Evolutionary conservation across 306 rosid species (phyloP), one percentile per base, ranked within the genome.

Genomic region (Hippophae rhamnoides): DNA sequence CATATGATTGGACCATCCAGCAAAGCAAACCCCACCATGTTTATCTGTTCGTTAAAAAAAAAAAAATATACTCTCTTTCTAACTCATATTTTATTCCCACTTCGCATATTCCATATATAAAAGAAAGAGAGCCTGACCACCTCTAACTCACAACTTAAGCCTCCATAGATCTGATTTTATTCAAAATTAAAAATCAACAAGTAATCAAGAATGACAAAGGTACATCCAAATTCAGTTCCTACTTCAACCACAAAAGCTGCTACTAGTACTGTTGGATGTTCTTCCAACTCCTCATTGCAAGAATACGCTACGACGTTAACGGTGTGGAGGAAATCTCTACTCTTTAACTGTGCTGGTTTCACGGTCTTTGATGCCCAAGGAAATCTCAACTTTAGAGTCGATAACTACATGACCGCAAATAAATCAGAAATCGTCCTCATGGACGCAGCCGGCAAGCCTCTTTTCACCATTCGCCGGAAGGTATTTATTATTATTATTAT

Each of bases 381-480:
- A 3, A 79, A 85, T 65, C 63, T 88, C 1, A 79, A 80, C 6
- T 88, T 72, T 3, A 77, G 94, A 38, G 94, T 88, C 1, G 96
- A 88, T 44, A 84, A 78, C 68, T 88, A 88, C 55, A n/a, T 69
- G 43, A 76, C 87, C 14, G 68, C 68, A 7, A 72, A 65, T 41
- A 82, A 76, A 57, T 76, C 69, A 18, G 69, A 82, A 65, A 74
- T 80, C 47, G 82, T 88, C 60, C 94, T 88, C 74, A 88, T 88
- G 96, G 96, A 84, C 56, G 82, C 84, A 18, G 69, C 82, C 40
- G 94, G 87, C 66, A 76, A 62, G 27, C 84, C 94, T 23, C 84
- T 88, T 31, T 75, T 76, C 76, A 84, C 96, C 74, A 78, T 88
- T 71, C 84, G 87, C 54, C 94, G 87, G 69, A 88, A 81, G 86